phyloP scores from a whole-genome alignment of 1,284 basidiomycete species.

The Tylopilus sp. region DNA sequence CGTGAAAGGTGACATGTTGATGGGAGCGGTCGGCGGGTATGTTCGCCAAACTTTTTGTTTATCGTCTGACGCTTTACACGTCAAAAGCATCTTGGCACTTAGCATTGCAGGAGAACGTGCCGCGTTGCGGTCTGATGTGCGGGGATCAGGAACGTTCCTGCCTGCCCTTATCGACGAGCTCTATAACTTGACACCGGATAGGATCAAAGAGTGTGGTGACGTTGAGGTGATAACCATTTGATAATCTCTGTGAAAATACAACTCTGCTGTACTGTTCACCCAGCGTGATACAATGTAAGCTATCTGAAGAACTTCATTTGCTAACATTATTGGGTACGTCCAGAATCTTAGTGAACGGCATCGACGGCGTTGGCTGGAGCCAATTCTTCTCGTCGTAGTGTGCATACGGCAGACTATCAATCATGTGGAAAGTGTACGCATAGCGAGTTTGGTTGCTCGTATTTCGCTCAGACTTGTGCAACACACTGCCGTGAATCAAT shows the following conservation, averaged over 20 bases:
- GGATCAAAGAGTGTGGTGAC: constrained; percentile 60
- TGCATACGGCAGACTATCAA: constrained; percentile 75
- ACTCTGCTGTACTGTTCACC: not conserved
- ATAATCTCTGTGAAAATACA: not conserved
- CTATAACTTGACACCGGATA: constrained; percentile 69
- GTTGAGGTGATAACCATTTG: constrained; percentile 50
- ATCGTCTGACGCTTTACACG: constrained; percentile 19
- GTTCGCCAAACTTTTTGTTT: constrained; percentile 29
- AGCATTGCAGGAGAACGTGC: constrained; percentile 90
- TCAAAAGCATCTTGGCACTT: constrained; percentile 77
- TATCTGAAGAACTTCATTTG: not conserved
- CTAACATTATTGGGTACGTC: constrained; percentile 39
- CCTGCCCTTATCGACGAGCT: constrained; percentile 90
- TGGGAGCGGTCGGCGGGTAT: constrained; percentile 83
- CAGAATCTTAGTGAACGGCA: constrained; percentile 86
- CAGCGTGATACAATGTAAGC: constrained; percentile 5
- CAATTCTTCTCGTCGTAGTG: constrained; percentile 86
- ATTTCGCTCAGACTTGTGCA: constrained; percentile 91
- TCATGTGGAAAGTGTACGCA: constrained; percentile 96
- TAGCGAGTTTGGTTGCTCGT: constrained; percentile 80
- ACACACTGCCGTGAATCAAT: constrained; percentile 89
- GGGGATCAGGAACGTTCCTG: constrained; percentile 90
- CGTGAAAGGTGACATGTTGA: constrained; percentile 78
- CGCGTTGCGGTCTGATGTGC: constrained; percentile 73
- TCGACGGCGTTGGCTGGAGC: constrained; percentile 85